phyloP scores from a whole-genome alignment of 73 alveolate genomes.

The Loxodes magnus region DNA sequence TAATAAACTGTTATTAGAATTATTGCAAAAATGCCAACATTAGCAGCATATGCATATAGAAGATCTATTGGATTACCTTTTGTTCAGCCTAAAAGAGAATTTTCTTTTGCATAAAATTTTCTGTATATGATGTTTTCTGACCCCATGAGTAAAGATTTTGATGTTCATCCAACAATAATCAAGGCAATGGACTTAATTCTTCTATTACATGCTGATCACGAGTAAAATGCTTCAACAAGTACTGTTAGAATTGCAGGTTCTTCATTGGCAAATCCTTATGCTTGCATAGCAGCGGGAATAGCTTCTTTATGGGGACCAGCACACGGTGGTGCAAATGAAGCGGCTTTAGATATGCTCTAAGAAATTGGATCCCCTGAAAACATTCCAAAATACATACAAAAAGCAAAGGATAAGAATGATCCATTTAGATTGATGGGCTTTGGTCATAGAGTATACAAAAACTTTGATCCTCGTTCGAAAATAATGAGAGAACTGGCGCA shows the following conservation, averaged over 20 bases:
- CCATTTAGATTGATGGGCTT: constrained; percentile 90
- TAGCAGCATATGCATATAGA: constrained; percentile 76
- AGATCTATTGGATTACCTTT: constrained; percentile 73
- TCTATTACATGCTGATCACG: constrained; percentile 84
- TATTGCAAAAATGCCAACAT: constrained; percentile 76
- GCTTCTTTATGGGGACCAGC: constrained; percentile 98
- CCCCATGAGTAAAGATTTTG: constrained; percentile 65
- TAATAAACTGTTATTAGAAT: constrained; percentile 60
- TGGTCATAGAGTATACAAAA: constrained; percentile 95
- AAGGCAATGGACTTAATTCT: constrained; percentile 68
- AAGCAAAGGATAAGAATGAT: constrained; percentile 60
- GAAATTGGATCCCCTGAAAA: constrained; percentile 46
- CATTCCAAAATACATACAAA: constrained; percentile 42
- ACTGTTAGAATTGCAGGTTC: constrained; percentile 96
- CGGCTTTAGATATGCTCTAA: constrained; percentile 70
- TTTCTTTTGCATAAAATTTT: constrained; percentile 59
- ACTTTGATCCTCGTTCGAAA: constrained; percentile 55
- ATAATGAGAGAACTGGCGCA: constrained; percentile 37
- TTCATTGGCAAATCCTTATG: constrained; percentile 90
- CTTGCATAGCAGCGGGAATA: constrained; percentile 96
- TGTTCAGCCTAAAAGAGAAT: constrained; percentile 55
- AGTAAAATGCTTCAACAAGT: constrained; percentile 92
- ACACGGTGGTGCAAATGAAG: constrained; percentile 98
- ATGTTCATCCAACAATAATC: constrained; percentile 50
- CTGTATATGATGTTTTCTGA: constrained; percentile 78